phyloP scores from a whole-genome alignment of 2,329 filamentous ascomycete species.

The Fusarium mexicanum region DNA sequence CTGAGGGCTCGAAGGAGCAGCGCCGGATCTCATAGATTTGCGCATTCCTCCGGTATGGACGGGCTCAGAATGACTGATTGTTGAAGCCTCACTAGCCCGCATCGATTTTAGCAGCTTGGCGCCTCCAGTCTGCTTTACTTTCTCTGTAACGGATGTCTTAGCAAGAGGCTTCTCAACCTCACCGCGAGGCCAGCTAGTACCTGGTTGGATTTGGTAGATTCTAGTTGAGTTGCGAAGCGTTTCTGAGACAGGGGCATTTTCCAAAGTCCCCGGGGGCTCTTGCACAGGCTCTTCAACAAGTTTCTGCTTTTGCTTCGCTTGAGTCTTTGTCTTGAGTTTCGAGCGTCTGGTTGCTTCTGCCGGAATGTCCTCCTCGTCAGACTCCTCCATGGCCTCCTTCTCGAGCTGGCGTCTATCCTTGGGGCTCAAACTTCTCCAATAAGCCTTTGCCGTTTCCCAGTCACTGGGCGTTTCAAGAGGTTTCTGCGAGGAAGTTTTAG shows the following conservation, averaged over 20 bases:
- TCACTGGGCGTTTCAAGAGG: constrained; percentile 51
- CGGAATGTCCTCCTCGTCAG: constrained; percentile 56
- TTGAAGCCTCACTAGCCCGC: constrained; percentile 48
- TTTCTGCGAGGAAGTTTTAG: not conserved
- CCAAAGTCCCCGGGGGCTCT: constrained; percentile 3
- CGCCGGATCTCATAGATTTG: constrained; percentile 46
- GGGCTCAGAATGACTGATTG: constrained; percentile 10
- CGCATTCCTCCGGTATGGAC: constrained; percentile 44
- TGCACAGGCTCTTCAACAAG: constrained; percentile 7
- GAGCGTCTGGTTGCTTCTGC: constrained; percentile 38
- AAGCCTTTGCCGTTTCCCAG: constrained; percentile 75
- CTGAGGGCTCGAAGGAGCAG: constrained; percentile 5
- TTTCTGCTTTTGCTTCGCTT: constrained; percentile 49
- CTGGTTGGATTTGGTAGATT: constrained; percentile 54
- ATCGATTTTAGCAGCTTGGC: constrained; percentile 59
- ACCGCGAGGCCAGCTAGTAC: constrained; percentile 43
- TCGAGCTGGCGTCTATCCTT: constrained; percentile 72
- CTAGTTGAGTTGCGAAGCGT: constrained; percentile 36
- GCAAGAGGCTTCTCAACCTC: constrained; percentile 16
- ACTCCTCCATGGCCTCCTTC: constrained; percentile 64
- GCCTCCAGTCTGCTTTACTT: not conserved
- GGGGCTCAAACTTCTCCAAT: constrained; percentile 73
- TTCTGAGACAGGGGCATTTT: constrained; percentile 10
- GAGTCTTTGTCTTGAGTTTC: constrained; percentile 46
- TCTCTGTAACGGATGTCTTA: not conserved